A percentile compares a stretch with the other conserved stretches of the same genome.
Evolutionary conservation across 345 rosid genomes (phyloP).

Genomic region (Dipteronia dyeriana): DNA sequence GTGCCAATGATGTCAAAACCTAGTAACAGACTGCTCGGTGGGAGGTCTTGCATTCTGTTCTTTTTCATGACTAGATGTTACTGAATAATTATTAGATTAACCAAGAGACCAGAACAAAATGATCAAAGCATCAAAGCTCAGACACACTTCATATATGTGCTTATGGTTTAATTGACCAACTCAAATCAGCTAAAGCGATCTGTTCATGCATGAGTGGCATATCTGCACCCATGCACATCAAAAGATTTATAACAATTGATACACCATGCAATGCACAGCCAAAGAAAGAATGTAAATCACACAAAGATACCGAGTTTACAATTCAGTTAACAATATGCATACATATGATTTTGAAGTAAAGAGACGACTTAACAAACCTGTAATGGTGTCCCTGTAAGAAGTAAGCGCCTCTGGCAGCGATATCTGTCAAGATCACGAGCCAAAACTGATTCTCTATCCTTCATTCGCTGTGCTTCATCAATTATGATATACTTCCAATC

Average conservation of each 20-base stretch:
- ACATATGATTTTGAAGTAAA: neutral
- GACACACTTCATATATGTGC: neutral
- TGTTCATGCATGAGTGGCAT: neutral
- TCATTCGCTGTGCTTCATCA: constrained; percentile 99
- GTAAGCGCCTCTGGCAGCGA: constrained; percentile 97
- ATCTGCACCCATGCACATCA: neutral
- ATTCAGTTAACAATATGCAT: neutral
- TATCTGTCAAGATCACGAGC: constrained; percentile 99
- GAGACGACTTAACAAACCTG: constrained; percentile 66
- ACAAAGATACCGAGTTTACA: neutral
- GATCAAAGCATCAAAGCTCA: neutral
- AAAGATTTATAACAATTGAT: neutral
- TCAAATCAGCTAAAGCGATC: constrained; percentile 5
- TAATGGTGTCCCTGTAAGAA: constrained; percentile 98
- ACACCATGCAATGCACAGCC: neutral
- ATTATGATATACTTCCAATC: constrained; percentile 99
- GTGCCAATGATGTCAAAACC: neutral
- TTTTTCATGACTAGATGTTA: too few relatives aligned
- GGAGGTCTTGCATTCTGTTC: neutral
- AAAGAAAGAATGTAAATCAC: neutral
- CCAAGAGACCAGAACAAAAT: neutral
- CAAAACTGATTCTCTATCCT: constrained; percentile 98
- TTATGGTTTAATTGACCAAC: neutral
- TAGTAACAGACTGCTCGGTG: neutral
- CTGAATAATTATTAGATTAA: neutral